These are phyloP conservation scores for Metarhizium sp. DNA, from an alignment of 2,329 filamentous ascomycete species.

Conservation along the genomic window DNA sequence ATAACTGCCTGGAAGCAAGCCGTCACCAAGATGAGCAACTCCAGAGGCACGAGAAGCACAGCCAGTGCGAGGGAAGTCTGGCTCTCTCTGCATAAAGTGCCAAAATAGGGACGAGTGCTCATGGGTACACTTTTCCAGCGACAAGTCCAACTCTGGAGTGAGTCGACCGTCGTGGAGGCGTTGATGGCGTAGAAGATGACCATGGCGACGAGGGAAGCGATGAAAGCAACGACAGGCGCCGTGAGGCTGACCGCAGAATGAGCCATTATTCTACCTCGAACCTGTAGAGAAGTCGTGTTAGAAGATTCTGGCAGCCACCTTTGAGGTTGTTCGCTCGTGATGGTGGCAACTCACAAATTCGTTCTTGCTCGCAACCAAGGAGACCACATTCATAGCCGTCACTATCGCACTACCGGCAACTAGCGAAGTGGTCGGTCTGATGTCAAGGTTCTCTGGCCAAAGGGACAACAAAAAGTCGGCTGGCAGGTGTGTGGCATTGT, in stretches of 20 bases:
- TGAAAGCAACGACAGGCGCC: constrained; percentile 20
- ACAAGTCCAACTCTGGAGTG: constrained; percentile 53
- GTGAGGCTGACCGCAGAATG: constrained; percentile 15
- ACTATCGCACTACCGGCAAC: constrained; percentile 43
- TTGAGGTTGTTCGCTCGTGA: background rate
- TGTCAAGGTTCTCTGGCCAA: constrained; percentile 49
- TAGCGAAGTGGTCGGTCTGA: constrained; percentile 46
- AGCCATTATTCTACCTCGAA: constrained; percentile 10
- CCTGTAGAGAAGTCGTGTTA: constrained; percentile 5
- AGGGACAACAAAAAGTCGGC: constrained; percentile 40
- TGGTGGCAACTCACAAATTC: constrained; percentile 28
- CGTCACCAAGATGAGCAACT: constrained; percentile 37
- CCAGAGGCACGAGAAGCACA: constrained; percentile 47
- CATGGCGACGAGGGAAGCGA: constrained; percentile 40
- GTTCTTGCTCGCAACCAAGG: constrained; percentile 39
- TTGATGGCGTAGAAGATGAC: constrained; percentile 50
- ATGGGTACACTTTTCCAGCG: constrained; percentile 48
- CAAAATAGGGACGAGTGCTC: constrained; percentile 43
- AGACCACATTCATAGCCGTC: constrained; percentile 35
- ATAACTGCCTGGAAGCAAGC: constrained; percentile 35
- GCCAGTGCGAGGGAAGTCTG: constrained; percentile 43
- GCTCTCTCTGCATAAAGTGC: constrained; percentile 46
- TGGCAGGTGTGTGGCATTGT: constrained; percentile 42
- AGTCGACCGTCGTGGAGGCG: constrained; percentile 40
- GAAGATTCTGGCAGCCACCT: background rate